Conservation (phyloP, 2,329 filamentous ascomycete genomes). For the Pestalotiopsis sp. region DNA sequence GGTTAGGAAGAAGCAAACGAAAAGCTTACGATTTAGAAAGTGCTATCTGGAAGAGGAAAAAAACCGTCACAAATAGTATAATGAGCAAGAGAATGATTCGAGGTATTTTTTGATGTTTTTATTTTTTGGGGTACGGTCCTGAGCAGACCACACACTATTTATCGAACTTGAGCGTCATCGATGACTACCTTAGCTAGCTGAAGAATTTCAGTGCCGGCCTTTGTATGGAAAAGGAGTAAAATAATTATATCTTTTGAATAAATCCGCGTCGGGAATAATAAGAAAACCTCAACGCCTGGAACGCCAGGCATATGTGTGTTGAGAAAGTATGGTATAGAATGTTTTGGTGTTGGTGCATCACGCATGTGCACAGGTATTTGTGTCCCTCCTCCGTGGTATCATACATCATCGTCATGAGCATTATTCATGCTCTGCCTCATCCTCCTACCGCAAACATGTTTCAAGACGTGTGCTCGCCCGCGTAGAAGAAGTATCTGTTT, state of each 20-base stretch:
- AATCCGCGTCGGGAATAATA: not conserved
- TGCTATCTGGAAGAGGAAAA: not conserved
- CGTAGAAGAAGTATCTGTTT: slow-evolving; percentile 32
- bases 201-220: not conserved
- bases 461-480: slow-evolving; percentile 9
- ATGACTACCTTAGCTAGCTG: not conserved
- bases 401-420: slow-evolving; percentile 9
- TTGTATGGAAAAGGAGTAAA: not conserved
- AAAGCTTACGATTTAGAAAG: too few relatives aligned
- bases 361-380: not conserved
- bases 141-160: not conserved
- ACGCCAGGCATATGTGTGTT: slow-evolving; percentile 1
- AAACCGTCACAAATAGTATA: not conserved
- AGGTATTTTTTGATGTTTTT: not conserved
- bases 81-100: not conserved
- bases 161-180: not conserved
- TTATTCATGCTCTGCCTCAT: slow-evolving; percentile 1
- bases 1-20: too few relatives aligned
- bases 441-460: not conserved
- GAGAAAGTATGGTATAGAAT: not conserved
- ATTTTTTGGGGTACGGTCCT: not conserved
- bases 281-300: slow-evolving; percentile 4
- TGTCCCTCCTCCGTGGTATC: slow-evolving; percentile 9
- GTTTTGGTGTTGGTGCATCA: not conserved
- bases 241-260: not conserved